These are phyloP conservation scores for Xanthoconium stramineum DNA, from an alignment of 768 basidiomycete genomes.

Conservation along the genomic window DNA sequence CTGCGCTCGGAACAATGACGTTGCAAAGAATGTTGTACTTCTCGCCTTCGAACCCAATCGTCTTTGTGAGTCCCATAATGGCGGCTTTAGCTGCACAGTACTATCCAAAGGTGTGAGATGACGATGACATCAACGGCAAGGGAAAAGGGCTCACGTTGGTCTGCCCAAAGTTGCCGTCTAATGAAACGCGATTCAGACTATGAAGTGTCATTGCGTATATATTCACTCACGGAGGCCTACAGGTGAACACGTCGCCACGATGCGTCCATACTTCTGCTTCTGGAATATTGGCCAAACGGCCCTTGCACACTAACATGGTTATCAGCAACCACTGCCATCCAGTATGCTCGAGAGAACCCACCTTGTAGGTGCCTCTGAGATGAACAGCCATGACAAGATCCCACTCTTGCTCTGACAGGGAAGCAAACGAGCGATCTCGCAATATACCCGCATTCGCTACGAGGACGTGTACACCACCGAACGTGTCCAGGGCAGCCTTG, in stretches of 20 bases:
- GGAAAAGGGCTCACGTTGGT: conserved; percentile 57
- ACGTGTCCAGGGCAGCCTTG: conserved; percentile 80
- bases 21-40: conserved; percentile 92
- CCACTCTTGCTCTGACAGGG: conserved; percentile 93
- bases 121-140: neutral
- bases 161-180: conserved; percentile 95
- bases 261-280: conserved; percentile 94
- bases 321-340: conserved; percentile 1
- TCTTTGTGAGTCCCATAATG: conserved; percentile 86
- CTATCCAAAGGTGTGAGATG: conserved; percentile 30
- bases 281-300: conserved; percentile 97
- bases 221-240: conserved; percentile 83
- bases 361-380: conserved; percentile 89
- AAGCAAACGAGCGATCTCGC: conserved; percentile 87
- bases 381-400: conserved; percentile 88
- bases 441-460: conserved; percentile 93
- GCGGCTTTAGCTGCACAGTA: conserved; percentile 93
- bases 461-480: conserved; percentile 84
- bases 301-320: conserved; percentile 66
- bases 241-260: conserved; percentile 90
- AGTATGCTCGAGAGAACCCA: conserved; percentile 22
- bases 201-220: neutral
- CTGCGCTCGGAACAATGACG: conserved; percentile 81
- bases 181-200: neutral
- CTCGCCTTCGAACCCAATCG: conserved; percentile 86